Percentiles rank a stretch among this genome's conserved stretches.
These are phyloP conservation scores for Cyberlindnera mycetangii DNA, from an alignment of 805 yeast species.

Conservation along the genomic window DNA sequence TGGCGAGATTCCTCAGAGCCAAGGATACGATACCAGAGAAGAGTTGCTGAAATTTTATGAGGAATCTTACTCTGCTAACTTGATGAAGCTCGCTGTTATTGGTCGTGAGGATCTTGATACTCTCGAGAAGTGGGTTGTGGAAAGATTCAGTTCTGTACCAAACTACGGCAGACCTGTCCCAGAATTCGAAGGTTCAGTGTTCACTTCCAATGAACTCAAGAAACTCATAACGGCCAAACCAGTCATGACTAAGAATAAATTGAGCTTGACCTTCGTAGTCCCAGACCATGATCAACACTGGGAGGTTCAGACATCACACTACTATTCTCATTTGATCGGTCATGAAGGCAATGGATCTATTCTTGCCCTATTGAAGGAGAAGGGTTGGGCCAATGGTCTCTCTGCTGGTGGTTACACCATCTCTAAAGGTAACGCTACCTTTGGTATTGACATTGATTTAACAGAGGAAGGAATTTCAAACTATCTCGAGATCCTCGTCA, in stretches of 20 bases:
- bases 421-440: conserved; percentile 64
- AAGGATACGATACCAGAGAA: conserved; percentile 74
- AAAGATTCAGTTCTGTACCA: conserved; percentile 60
- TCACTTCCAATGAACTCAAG: conserved; percentile 45
- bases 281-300: conserved; percentile 75
- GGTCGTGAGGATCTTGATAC: conserved; percentile 79
- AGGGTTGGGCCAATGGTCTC: conserved; percentile 78
- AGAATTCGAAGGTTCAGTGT: conserved; percentile 45
- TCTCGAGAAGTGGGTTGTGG: conserved; percentile 66
- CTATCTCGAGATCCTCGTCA: conserved; percentile 57
- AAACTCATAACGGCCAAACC: conserved; percentile 69
- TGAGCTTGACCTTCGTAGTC: conserved; percentile 66
- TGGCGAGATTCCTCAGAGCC: conserved; percentile 55
- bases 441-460: conserved; percentile 69
- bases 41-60: conserved; percentile 74
- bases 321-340: conserved; percentile 80
- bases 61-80: conserved; percentile 73
- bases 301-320: conserved; percentile 66
- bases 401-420: conserved; percentile 69
- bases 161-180: conserved; percentile 38
- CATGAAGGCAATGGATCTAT: conserved; percentile 92
- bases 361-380: conserved; percentile 60
- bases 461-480: conserved; percentile 68
- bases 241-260: conserved; percentile 70
- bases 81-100: conserved; percentile 83